Base-by-base conservation (phyloP, 371 early-diverging fungal species). In the Mortierella sp. region DNA sequence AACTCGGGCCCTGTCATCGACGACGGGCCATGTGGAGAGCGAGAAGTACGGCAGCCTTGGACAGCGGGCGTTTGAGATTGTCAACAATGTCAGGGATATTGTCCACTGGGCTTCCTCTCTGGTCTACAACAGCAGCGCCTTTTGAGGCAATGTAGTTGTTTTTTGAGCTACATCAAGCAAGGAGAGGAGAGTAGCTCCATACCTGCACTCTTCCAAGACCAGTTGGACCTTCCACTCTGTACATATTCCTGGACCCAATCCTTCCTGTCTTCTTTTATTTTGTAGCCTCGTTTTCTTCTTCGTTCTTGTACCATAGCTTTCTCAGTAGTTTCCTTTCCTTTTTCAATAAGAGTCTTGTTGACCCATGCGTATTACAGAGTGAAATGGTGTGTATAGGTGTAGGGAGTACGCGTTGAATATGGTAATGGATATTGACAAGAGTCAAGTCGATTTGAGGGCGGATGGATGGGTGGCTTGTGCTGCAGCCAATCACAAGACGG, bases 71-170 rank as follows among this genome's bases (percentile, higher is more conserved):
- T 68, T 47, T 3, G 76, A 80, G 41, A 65, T 80, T n/a, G 80
- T 80, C 39, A 68, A 52, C 31, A 80, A 80, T 58, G 80, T 80
- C 61, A 76, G 64, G 40, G 80, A 80, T 64, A 75, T 80, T 41
- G 80, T 80, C 40, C 72, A 76, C 40, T 80, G 80, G 80, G 80
- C 80, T 13, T 80, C 80, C 2, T 76, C 76, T 53, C 50, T 80
- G 40, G 80, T 80, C 37, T 76, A 76, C 67, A 80, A 80, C 73
- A 80, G 76, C 48, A 80, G 80, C 31, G 50, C 80, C 14, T 80
- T 80, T 41, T 80, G 40, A 76, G 37, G 34, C 19, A 58, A 58
- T 34, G 34, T 34, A 34, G 34, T 58, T 7, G 19, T 19, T 6
- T n/a, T n/a, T n/a, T n/a, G n/a, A n/a, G 45, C 45, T 45, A 16